Conservation (phyloP, 2,329 filamentous ascomycete genomes). For the Coleophoma eucalyptorum region DNA sequence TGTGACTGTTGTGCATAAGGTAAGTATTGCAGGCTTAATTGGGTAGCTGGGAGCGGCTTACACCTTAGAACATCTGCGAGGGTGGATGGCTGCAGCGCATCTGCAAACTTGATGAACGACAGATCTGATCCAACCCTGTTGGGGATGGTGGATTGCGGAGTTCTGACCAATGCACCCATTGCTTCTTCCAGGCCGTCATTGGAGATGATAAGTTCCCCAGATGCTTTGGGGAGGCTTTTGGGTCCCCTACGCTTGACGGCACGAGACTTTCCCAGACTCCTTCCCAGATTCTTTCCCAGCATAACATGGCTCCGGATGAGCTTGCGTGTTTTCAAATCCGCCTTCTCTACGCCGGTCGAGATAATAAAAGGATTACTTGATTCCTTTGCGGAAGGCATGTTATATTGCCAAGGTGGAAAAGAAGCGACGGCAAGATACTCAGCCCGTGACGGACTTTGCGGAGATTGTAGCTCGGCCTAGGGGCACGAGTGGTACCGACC, state of each 20-base stretch:
- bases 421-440: too few relatives aligned
- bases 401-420: too few relatives aligned
- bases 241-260: background rate
- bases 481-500: too few relatives aligned
- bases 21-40: too few relatives aligned
- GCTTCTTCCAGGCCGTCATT: too few relatives aligned
- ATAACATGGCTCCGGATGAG: conserved; percentile 40
- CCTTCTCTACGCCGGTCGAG: conserved; percentile 23
- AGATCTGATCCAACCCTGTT: background rate
- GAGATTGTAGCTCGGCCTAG: too few relatives aligned
- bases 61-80: background rate
- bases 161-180: too few relatives aligned
- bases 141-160: background rate
- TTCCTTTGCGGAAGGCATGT: too few relatives aligned
- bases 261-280: conserved; percentile 23
- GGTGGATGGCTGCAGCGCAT: background rate
- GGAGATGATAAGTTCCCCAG: too few relatives aligned
- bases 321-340: conserved; percentile 29
- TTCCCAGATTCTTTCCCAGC: conserved; percentile 38
- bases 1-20: background rate
- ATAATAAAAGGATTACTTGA: conserved; percentile 5
- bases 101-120: background rate
- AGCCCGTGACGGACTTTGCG: too few relatives aligned
- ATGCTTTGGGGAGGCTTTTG: too few relatives aligned
- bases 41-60: background rate